These are phyloP conservation scores for Lumnitzera littorea DNA, from an alignment of 345 rosid genomes.

Conservation along the genomic window DNA sequence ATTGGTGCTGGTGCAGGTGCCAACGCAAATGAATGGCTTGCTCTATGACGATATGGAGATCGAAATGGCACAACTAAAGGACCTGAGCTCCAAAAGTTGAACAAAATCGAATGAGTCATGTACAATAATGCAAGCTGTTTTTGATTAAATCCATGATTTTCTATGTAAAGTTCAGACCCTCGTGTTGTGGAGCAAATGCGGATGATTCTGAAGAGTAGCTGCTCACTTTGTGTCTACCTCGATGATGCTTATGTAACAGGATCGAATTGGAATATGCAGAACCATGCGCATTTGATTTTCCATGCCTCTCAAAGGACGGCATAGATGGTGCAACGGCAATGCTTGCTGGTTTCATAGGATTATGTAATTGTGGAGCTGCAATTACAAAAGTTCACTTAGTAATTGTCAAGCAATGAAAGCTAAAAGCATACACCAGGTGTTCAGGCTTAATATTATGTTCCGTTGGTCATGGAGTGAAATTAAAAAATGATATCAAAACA, in stretches of 20 bases:
- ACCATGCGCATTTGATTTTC: conserved; percentile 16
- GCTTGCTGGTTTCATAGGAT: conserved; percentile 30
- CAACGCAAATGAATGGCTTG: conserved; percentile 19
- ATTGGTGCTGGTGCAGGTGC: conserved; percentile 30
- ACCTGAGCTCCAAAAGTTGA: conserved; percentile 13
- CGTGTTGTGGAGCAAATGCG: conserved; percentile 10
- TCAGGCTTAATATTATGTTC: no score
- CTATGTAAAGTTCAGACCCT: conserved; percentile 19
- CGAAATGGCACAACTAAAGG: conserved; percentile 24
- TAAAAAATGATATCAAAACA: no score
- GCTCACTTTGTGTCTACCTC: conserved; percentile 16
- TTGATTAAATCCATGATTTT: neutral
- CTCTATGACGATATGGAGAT: conserved; percentile 19
- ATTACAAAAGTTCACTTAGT: conserved; percentile 7
- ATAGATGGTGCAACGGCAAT: conserved; percentile 44
- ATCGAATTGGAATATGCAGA: conserved; percentile 26
- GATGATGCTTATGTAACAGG: conserved; percentile 25
- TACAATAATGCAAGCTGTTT: no score
- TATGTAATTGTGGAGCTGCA: conserved; percentile 27
- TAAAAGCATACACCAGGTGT: no score
- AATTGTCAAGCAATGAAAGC: neutral
- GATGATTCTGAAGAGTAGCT: conserved; percentile 21
- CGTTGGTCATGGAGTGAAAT: no score
- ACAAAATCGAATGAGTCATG: neutral
- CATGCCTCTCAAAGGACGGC: conserved; percentile 18